Evolutionary conservation across 75 land plant genomes (phyloP).

Genomic region (Pseudotsuga menziesii): DNA sequence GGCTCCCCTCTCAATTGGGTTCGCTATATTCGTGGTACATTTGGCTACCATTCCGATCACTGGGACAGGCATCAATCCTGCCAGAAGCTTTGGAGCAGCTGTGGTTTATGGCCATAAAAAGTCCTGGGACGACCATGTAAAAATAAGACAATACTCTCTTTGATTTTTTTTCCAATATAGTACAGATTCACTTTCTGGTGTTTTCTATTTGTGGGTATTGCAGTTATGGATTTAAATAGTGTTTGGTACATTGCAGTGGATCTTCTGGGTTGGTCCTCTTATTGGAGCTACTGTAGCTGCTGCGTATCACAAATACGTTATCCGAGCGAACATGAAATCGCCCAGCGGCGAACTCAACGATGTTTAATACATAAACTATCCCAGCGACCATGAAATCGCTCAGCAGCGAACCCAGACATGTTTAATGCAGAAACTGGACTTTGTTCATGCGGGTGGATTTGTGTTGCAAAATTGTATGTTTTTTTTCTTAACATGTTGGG

Average conservation of each 20-base stretch:
- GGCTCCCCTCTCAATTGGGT: constrained; percentile 33
- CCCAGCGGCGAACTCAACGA: too few species aligned
- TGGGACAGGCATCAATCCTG: constrained; percentile 22
- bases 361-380: too few species aligned
- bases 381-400: too few species aligned
- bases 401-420: too few species aligned
- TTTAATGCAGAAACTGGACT: too few species aligned
- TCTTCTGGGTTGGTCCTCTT: constrained; percentile 59
- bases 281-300: constrained; percentile 52
- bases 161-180: not conserved
- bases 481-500: too few species aligned
- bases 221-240: too few species aligned
- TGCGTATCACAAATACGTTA: constrained; percentile 33
- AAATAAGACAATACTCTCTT: not conserved
- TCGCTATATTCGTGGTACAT: constrained; percentile 31
- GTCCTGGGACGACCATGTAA: constrained; percentile 40
- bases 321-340: constrained; percentile 14
- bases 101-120: constrained; percentile 29
- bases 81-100: constrained; percentile 39
- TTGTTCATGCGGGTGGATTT: too few species aligned
- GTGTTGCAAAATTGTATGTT: too few species aligned
- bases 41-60: constrained; percentile 45
- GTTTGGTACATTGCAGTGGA: constrained; percentile 24
- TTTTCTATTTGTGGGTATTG: too few species aligned
- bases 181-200: not conserved